These are phyloP conservation scores for Podospora australis DNA, from an alignment of 495 filamentous ascomycete genomes.

Conservation along the genomic window DNA sequence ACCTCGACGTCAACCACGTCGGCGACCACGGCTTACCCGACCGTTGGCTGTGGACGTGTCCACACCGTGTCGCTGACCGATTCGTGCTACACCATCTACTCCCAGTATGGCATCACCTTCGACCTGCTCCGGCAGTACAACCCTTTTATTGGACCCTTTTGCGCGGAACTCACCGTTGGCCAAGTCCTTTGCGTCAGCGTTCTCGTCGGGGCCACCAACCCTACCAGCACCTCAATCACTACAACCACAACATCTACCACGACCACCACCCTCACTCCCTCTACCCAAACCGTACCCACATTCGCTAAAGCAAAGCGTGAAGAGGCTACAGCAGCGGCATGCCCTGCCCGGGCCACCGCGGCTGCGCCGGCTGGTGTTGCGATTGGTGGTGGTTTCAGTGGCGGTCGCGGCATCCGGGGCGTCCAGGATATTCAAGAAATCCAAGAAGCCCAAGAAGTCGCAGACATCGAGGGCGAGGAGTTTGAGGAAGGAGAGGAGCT, in stretches of 20 bases:
- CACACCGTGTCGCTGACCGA: not conserved
- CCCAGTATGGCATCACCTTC: not conserved
- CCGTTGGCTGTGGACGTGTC: not conserved
- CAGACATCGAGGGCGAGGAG: not conserved
- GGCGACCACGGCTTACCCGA: not conserved
- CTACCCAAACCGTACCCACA: not conserved
- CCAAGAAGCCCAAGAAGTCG: no score
- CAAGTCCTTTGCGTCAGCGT: not conserved
- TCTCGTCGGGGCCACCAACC: not conserved
- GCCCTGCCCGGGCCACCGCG: no score
- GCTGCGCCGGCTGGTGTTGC: no score
- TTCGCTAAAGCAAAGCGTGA: not conserved
- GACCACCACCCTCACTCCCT: not conserved
- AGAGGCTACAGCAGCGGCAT: no score
- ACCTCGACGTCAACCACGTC: not conserved
- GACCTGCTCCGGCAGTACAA: not conserved
- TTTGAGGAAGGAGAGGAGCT: not conserved
- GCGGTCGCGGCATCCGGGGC: no score
- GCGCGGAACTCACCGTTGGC: not conserved
- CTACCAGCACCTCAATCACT: not conserved
- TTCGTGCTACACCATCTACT: not conserved
- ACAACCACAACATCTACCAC: not conserved
- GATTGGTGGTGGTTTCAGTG: no score
- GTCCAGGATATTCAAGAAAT: no score
- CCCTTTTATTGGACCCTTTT: not conserved